Base-by-base conservation (phyloP, 1,139 yeast genomes). In the Zygosaccharomyces pseudobailii region DNA sequence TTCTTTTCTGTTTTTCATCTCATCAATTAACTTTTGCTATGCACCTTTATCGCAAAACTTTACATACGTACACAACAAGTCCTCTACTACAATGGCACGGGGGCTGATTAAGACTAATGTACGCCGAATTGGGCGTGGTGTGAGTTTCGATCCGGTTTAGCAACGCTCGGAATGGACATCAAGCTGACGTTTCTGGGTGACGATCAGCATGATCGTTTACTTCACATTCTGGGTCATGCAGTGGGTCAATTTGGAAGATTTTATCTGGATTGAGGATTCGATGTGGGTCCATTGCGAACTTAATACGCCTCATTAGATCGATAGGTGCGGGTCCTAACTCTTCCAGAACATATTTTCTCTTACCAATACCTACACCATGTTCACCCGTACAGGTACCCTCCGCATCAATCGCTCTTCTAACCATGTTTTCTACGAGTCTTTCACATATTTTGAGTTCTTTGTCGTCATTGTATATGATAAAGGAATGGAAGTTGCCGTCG, bases 311-410 rank as follows among this genome's bases (percentile, higher is more conserved):
- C 95, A 87, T 87, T 50, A 84, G 62, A 53, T 78, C 79, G 7
- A 87, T 73, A 0, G 92, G 76, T 22, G 74, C 80, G 19, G 73
- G 73, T 1, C 94, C 95, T 23, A 84, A 67, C 62, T 87, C 96
- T 52, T 78, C 79, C 8, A 73, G 64, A 42, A 87, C 68, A 55
- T 72, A 84, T 39, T 75, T 76, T 56, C 90, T 73, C 66, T 87
- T 87, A 47, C 95, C 95, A 46, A 82, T 76, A 0, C 96, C 96
- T 30, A 87, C 80, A 36, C 95, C 96, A 63, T 87, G 96, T 61
- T 87, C 96, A 42, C 96, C 96, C 0, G 95, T 87, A 60, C 92
- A 86, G 0, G 96, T 87, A 6, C 96, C 96, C 33, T 86, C 94
- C 17, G 76, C 73, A 5, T 67, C 75, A 23, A 84, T 66, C 0